A percentile compares a stretch with the other conserved stretches of the same genome.
Conservation (phyloP, 192 early-diverging fungal species). For the Paraglomus brasilianum region DNA sequence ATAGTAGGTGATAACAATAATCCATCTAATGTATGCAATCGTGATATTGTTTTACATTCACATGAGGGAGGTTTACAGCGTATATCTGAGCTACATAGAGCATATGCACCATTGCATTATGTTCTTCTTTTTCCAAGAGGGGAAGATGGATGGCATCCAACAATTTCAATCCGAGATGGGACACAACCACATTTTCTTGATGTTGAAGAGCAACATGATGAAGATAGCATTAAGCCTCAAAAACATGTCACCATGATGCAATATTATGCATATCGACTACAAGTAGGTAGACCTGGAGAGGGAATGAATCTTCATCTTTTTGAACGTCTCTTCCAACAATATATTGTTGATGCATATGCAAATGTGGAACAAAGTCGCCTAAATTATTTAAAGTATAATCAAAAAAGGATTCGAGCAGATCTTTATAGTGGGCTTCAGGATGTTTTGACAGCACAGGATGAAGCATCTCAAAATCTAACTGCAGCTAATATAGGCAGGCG, state of each 20-base stretch:
- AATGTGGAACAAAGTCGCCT: constrained; percentile 33
- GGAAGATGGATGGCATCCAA: constrained; percentile 30
- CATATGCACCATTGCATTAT: constrained; percentile 30
- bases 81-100: constrained; percentile 24
- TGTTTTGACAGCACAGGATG: not conserved
- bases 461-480: not conserved
- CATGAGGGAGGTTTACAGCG: constrained; percentile 3
- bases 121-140: constrained; percentile 27
- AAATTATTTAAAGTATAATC: constrained; percentile 23
- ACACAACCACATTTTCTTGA: not conserved
- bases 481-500: constrained; percentile 11
- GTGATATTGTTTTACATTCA: constrained; percentile 32
- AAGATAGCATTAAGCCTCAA: not conserved
- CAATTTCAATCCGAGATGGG: not conserved
- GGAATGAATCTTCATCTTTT: constrained; percentile 16
- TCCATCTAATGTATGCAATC: not conserved
- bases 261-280: constrained; percentile 32
- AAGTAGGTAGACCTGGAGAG: constrained; percentile 23
- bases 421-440: constrained; percentile 27
- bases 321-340: constrained; percentile 34
- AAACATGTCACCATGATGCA: not conserved
- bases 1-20: constrained; percentile 17
- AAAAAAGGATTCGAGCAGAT: constrained; percentile 8
- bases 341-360: constrained; percentile 35
- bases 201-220: not conserved